A percentile compares a stretch with the other conserved stretches of the same genome.
These are phyloP conservation scores for Saturnispora saitoi DNA, from an alignment of 805 yeast genomes.

Conservation along the genomic window DNA sequence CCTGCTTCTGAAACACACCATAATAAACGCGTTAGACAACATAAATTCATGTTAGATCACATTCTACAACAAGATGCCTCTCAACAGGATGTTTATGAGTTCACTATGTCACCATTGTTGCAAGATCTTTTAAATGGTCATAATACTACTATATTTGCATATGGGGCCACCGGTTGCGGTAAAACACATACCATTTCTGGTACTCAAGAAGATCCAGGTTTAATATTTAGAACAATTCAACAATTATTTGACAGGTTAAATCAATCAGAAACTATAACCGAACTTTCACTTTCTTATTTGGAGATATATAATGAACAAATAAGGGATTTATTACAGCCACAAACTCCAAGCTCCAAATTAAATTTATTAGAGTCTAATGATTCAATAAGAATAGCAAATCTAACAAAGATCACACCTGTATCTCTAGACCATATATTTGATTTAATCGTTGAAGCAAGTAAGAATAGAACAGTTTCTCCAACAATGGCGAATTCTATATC, in stretches of 20 bases:
- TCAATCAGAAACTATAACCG: constrained; percentile 42
- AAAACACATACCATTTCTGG: constrained; percentile 89
- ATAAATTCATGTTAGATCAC: constrained; percentile 73
- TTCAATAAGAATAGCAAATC: constrained; percentile 61
- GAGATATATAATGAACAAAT: constrained; percentile 91
- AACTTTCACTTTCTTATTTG: constrained; percentile 60
- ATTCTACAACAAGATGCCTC: constrained; percentile 58
- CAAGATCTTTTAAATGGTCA: constrained; percentile 74
- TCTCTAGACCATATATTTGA: constrained; percentile 73
- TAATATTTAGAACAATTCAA: constrained; percentile 68
- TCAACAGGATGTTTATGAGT: constrained; percentile 59
- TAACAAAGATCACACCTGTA: constrained; percentile 53
- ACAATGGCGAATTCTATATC: constrained; percentile 89
- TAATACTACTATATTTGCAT: constrained; percentile 89
- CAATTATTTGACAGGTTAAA: constrained; percentile 62
- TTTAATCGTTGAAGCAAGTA: constrained; percentile 61
- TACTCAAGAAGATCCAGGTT: constrained; percentile 62
- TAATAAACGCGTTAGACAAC: constrained; percentile 53
- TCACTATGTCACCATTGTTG: constrained; percentile 63
- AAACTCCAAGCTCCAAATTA: constrained; percentile 29
- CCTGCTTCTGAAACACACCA: constrained; percentile 10
- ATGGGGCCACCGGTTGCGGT: constrained; percentile 98
- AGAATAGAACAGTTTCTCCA: constrained; percentile 72
- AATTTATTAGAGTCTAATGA: constrained; percentile 66
- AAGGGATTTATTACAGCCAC: constrained; percentile 63